phyloP scores from a whole-genome alignment of 495 filamentous ascomycete genomes.

The Tuber calosporum region DNA sequence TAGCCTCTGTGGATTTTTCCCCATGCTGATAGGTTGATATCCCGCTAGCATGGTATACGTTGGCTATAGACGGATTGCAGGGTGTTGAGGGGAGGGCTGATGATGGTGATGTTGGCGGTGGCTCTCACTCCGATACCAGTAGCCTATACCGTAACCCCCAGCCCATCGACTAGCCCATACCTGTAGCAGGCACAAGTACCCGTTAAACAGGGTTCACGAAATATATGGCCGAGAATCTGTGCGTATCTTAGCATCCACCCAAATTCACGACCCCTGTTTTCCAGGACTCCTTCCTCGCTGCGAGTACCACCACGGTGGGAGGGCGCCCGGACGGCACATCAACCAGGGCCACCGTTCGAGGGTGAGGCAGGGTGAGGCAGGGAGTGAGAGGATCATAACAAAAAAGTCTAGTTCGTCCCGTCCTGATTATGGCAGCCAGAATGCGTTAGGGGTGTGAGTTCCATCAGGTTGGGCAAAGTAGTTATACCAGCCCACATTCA shows the following conservation, averaged over 20 bases:
- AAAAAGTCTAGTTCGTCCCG: neutral
- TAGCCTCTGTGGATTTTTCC: neutral
- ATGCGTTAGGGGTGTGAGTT: neutral
- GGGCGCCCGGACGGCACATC: neutral
- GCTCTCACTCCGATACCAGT: too few relatives aligned
- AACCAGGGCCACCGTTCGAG: neutral
- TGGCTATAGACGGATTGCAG: neutral
- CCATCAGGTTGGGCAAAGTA: neutral
- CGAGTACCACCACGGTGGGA: neutral
- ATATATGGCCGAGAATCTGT: too few relatives aligned
- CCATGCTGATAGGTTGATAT: neutral
- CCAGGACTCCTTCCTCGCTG: too few relatives aligned
- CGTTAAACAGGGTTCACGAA: too few relatives aligned
- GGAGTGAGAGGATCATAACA: neutral
- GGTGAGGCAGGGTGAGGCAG: neutral
- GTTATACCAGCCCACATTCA: neutral
- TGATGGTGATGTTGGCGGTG: neutral
- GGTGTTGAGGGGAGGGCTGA: neutral
- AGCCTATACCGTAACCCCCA: neutral
- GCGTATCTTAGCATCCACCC: too few relatives aligned
- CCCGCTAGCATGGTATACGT: neutral
- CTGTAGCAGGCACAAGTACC: too few relatives aligned
- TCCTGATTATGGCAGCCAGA: neutral
- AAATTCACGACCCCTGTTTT: too few relatives aligned
- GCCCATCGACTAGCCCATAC: neutral